phyloP scores from a whole-genome alignment of 1,284 basidiomycete genomes.

The Ganoderma meredithae region DNA sequence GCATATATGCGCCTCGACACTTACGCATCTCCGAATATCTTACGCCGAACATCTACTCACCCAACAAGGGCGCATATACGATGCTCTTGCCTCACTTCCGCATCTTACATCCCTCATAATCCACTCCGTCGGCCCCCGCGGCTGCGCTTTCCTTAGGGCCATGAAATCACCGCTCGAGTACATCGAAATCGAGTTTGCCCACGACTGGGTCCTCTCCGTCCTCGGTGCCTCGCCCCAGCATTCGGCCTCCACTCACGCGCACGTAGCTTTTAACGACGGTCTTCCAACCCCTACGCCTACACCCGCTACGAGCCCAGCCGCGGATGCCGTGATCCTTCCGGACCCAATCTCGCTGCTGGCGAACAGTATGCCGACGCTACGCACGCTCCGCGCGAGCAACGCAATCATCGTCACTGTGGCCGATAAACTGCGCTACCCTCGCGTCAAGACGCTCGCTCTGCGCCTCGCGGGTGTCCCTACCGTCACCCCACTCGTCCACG shows the following conservation, averaged over 20 bases:
- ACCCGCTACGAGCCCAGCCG: neutral
- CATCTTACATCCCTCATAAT: constrained; percentile 17
- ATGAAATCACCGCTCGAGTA: constrained; percentile 15
- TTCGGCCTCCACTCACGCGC: neutral
- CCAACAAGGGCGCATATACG: constrained; percentile 10
- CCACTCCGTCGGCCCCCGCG: constrained; percentile 19
- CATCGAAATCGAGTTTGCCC: constrained; percentile 24
- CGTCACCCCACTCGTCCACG: constrained; percentile 31
- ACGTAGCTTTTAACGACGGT: neutral
- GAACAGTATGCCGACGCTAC: constrained; percentile 21
- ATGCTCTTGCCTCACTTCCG: constrained; percentile 5
- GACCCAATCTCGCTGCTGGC: constrained; percentile 27
- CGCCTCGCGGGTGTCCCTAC: constrained; percentile 27
- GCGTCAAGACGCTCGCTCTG: constrained; percentile 24
- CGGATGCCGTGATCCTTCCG: constrained; percentile 18
- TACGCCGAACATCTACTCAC: constrained; percentile 24
- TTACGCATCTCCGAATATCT: constrained; percentile 22
- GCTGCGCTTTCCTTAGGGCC: constrained; percentile 16
- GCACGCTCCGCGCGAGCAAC: constrained; percentile 22
- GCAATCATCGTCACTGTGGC: constrained; percentile 26
- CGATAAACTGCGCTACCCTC: constrained; percentile 26
- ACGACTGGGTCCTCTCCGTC: constrained; percentile 21
- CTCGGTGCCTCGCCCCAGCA: constrained; percentile 7
- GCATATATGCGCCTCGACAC: neutral
- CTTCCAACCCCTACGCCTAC: neutral